phyloP scores from a whole-genome alignment of 2,329 filamentous ascomycete species.

The Eurotiales sp. region DNA sequence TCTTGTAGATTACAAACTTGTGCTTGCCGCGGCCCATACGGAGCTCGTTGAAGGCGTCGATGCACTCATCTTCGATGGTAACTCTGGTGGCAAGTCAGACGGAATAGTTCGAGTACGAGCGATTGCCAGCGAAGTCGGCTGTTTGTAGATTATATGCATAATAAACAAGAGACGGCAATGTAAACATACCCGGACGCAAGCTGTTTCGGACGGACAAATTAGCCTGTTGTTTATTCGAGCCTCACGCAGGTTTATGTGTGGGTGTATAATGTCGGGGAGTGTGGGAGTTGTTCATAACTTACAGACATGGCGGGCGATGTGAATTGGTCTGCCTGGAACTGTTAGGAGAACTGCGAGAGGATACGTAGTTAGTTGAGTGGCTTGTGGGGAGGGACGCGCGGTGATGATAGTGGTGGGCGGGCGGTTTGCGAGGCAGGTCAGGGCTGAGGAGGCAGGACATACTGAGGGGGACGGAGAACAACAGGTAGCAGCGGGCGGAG shows the following conservation, averaged over 20 bases:
- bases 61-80: constrained; percentile 45
- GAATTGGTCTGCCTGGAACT: not conserved
- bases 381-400: not conserved
- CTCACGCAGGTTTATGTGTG: not conserved
- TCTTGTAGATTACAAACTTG: constrained; percentile 53
- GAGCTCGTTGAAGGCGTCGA: constrained; percentile 42
- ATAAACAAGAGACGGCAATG: no score
- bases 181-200: constrained; percentile 16
- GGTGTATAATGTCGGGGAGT: not conserved
- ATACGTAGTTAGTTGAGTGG: not conserved
- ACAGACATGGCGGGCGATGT: constrained; percentile 9
- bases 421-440: constrained; percentile 3
- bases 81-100: constrained; percentile 33
- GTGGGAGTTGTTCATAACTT: not conserved
- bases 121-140: no score
- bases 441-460: not conserved
- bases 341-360: not conserved
- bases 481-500: no score
- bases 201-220: constrained; percentile 4
- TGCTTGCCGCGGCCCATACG: constrained; percentile 41
- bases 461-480: not conserved
- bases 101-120: no score
- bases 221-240: not conserved
- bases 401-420: not conserved
- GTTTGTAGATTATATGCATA: no score